Percentiles rank a stretch among this genome's conserved stretches.
Conservation (phyloP, 106 monocot species). For the Agapanthus africanus region DNA sequence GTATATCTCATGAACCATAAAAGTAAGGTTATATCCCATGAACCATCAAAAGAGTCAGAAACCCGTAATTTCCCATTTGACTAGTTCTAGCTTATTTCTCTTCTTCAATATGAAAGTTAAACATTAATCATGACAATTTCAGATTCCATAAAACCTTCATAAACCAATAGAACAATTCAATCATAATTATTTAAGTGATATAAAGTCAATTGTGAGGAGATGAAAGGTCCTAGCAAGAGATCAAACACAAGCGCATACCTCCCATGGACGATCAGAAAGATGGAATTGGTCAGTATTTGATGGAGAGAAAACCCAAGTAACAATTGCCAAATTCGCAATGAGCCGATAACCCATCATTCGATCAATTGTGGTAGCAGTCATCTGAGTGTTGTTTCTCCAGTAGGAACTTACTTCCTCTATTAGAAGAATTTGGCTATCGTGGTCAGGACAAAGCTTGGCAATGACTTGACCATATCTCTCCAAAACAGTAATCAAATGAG, state of each 20-base stretch:
- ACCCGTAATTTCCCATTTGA: too few species aligned
- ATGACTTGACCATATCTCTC: slow-evolving; percentile 88
- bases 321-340: slow-evolving; percentile 80
- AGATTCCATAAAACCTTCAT: neutral
- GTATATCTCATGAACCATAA: too few species aligned
- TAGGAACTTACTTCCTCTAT: slow-evolving; percentile 70
- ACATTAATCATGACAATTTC: neutral
- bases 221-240: neutral
- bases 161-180: slow-evolving; percentile 2
- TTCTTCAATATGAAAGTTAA: neutral
- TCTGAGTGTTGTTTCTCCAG: slow-evolving; percentile 89
- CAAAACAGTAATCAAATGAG: slow-evolving; percentile 84
- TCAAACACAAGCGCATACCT: slow-evolving; percentile 41
- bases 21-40: too few species aligned
- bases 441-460: slow-evolving; percentile 45
- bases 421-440: slow-evolving; percentile 48
- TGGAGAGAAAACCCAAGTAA: slow-evolving; percentile 81
- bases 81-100: neutral
- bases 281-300: slow-evolving; percentile 67
- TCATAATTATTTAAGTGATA: neutral
- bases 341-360: slow-evolving; percentile 92
- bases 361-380: slow-evolving; percentile 77
- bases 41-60: too few species aligned
- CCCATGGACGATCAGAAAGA: slow-evolving; percentile 85
- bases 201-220: neutral